Evolutionary conservation across 441 rosid species (phyloP), one percentile per base, ranked within the genome.

Genomic region (Gossypium aridum): DNA sequence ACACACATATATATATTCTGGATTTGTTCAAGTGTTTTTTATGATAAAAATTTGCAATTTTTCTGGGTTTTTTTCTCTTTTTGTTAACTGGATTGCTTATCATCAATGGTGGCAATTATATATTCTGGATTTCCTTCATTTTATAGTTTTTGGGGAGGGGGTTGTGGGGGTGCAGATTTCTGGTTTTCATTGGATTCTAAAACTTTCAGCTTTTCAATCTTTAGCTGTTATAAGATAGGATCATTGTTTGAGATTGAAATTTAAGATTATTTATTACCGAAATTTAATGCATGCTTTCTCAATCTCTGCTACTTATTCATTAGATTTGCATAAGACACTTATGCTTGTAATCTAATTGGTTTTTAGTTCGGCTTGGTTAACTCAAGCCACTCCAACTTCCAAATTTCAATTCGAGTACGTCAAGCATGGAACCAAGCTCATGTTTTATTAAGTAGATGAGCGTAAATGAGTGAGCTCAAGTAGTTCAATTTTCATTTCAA

Each of bases 181-280:
- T 70, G 68, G 68, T 71, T 80, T 19, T 76, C 51, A 16, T 54
- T 78, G 49, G 81, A 80, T 77, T 76, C 77, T 71, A 14, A 28
- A 43, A 45, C 17, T 61, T 61, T 63, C 31, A 55, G 25, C 78
- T 75, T 73, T 74, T 77, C 14, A 67, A 34, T 31, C 59, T 69
- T 75, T 76, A 57, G 77, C 57, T 73, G 63, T 73, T 19, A 4
- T 51, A 55, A 70, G 60, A 73, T 59, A 5, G 28, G n/a, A 8
- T 20, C 14, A 20, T 39, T 17, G 14, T 28, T 28, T 28, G 22
- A 63, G 8, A 2, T 54, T 74, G 63, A 6, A 26, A 71, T 71
- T 71, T 28, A 57, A 23, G 17, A 23, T 7, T 16, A 23, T 68
- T 26, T 68, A 4, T 68, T 68, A 25, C 25, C 4, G 0, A 28